Conservation (phyloP, 345 rosid genomes). For the Melastoma malabathricum region DNA sequence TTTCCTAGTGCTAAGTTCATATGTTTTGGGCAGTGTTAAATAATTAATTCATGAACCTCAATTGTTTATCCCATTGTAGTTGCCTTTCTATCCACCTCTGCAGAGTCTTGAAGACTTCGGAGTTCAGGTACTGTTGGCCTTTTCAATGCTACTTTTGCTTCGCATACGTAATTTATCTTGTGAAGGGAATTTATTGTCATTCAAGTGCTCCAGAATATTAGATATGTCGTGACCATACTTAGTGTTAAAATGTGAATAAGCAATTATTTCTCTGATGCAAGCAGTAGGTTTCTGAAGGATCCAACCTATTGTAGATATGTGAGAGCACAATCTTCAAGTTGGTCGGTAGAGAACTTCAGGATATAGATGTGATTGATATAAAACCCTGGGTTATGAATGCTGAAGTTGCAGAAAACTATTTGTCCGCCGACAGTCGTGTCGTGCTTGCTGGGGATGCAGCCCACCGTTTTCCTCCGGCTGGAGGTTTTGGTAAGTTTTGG, state of each 20-base stretch:
- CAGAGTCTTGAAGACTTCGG: constrained; percentile 66
- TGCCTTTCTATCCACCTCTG: constrained; percentile 93
- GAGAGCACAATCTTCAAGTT: constrained; percentile 57
- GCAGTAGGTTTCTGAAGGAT: constrained; percentile 23
- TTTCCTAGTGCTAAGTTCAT: neutral
- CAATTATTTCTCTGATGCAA: constrained; percentile 1
- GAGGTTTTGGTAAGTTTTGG: constrained; percentile 77
- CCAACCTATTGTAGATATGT: constrained; percentile 61
- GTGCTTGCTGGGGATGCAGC: constrained; percentile 94
- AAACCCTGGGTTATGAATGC: constrained; percentile 99
- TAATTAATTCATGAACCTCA: too few relatives aligned
- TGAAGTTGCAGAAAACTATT: constrained; percentile 79
- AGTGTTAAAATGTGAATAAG: neutral
- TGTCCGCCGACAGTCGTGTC: constrained; percentile 41
- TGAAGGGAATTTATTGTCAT: neutral
- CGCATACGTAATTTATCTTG: neutral
- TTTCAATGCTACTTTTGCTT: neutral
- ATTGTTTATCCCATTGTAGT: constrained; percentile 26
- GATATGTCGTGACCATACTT: neutral
- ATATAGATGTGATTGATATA: constrained; percentile 56
- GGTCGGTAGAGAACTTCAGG: constrained; percentile 80
- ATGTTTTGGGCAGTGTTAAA: neutral
- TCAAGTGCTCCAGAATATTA: neutral
- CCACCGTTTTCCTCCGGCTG: constrained; percentile 93
- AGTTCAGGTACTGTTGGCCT: constrained; percentile 33